These are phyloP conservation scores for Exobasidium rhododendri DNA, from an alignment of 1,284 basidiomycete species.

Conservation along the genomic window DNA sequence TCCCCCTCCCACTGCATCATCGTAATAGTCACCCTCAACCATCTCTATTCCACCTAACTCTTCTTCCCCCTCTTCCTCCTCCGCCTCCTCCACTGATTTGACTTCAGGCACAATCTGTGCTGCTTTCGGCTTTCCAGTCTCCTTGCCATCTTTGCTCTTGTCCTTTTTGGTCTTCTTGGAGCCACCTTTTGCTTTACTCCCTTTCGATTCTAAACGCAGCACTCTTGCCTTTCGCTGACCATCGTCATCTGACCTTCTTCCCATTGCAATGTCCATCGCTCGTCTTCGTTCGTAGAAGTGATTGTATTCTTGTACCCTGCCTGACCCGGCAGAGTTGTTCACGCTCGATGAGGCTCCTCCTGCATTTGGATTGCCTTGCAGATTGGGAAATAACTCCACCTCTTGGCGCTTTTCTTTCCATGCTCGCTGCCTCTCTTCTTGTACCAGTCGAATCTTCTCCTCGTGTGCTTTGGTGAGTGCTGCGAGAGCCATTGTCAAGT, in stretches of 20 bases:
- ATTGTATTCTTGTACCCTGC: neutral
- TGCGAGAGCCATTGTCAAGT: neutral
- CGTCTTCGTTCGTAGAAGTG: neutral
- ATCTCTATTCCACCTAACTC: neutral
- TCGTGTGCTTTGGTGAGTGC: neutral
- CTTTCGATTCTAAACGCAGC: neutral
- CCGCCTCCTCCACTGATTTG: neutral
- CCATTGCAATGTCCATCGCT: slow-evolving; percentile 11
- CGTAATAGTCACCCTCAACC: neutral
- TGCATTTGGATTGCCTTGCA: neutral
- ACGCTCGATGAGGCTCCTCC: neutral
- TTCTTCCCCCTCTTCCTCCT: slow-evolving; percentile 5
- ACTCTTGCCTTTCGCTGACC: slow-evolving; percentile 4
- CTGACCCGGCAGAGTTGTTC: neutral
- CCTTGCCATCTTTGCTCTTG: neutral
- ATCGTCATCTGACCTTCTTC: slow-evolving; percentile 1
- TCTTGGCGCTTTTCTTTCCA: neutral
- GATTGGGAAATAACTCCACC: slow-evolving; percentile 4
- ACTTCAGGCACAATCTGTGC: neutral
- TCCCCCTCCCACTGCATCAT: neutral
- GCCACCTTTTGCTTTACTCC: neutral
- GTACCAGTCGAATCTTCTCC: neutral
- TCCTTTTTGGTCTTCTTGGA: neutral
- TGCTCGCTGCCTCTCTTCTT: neutral
- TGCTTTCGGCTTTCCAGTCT: neutral